Base-by-base conservation (phyloP, 345 rosid genomes). In the Eucalyptus fibrosa region DNA sequence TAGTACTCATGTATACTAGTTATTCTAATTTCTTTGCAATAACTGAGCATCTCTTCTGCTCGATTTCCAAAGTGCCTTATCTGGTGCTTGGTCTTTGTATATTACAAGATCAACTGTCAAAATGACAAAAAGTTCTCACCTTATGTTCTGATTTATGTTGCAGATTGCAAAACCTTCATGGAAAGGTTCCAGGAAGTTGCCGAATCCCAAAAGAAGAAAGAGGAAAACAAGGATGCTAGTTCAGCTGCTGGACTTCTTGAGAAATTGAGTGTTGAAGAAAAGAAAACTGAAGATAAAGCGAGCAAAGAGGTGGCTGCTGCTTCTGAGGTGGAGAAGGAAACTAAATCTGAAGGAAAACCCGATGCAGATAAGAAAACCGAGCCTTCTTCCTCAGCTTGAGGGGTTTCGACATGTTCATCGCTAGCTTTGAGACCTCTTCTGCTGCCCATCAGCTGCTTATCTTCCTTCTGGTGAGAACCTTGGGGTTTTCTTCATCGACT, bases 161-260 rank as follows among this genome's bases (percentile, higher is more conserved):
- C 94, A 96, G 99, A 97, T 90, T 94, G 98, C 92, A 96, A 96
- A 90, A 89, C 93, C 44, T 97, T 97, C 86, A 96, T 94, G 99
- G 95, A 97, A 87, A 93, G 7, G 88, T 89, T 96, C 89, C 93
- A 92, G 92, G 96, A 96, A 91, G 95, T 96, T 83, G 96, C 95
- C 14, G 97, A 96, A 90, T 91, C 93, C 23, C 97, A 94, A 91
- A 92, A 92, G 65, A 53, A 72, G 28, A 94, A 93, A 90, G 97
- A 94, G 92, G 98, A 95, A 91, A 93, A 94, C 87, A 89, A 92
- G 90, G 96, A 95, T 51, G 97, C 98, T 21, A 86, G 95, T 87
- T 92, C 93, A 28, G 91, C 97, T 15, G 98, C 96, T 82, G 96
- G 92, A 51, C 95, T 93, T 83, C 94, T 97, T 34, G 97, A 95